phyloP scores from a whole-genome alignment of 495 filamentous ascomycete species.

The Xanthoparmelia taractica region DNA sequence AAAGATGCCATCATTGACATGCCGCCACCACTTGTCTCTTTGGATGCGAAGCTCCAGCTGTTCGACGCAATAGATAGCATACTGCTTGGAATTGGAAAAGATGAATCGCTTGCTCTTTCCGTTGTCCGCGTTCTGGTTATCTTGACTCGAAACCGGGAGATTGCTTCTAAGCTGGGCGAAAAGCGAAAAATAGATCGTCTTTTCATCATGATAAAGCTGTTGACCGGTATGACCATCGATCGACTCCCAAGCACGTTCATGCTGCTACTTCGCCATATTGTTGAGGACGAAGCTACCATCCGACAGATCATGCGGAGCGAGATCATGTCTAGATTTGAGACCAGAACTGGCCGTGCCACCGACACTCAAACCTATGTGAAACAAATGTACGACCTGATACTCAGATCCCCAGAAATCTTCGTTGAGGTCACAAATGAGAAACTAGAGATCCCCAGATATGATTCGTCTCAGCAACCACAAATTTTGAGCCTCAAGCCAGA shows the following conservation, averaged over 20 bases:
- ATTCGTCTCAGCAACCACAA: conserved; percentile 50
- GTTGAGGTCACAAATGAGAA: conserved; percentile 86
- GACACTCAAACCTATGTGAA: conserved; percentile 69
- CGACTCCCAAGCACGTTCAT: conserved; percentile 75
- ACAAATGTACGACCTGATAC: conserved; percentile 69
- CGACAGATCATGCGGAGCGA: conserved; percentile 90
- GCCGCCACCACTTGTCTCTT: conserved; percentile 56
- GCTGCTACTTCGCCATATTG: conserved; percentile 81
- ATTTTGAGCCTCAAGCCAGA: conserved; percentile 52
- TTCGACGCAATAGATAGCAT: conserved; percentile 72
- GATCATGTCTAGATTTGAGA: conserved; percentile 66
- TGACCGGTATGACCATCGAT: conserved; percentile 65
- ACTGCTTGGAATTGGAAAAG: conserved; percentile 77
- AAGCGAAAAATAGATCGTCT: conserved; percentile 82
- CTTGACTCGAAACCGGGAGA: conserved; percentile 66
- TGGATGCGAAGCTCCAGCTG: conserved; percentile 58
- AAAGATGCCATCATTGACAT: conserved; percentile 46
- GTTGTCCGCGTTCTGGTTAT: conserved; percentile 81
- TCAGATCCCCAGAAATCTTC: conserved; percentile 80
- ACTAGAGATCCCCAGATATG: conserved; percentile 58
- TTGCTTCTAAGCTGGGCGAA: conserved; percentile 71
- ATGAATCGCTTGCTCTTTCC: conserved; percentile 75
- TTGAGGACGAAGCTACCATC: conserved; percentile 86
- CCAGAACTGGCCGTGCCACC: conserved; percentile 52
- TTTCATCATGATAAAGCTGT: conserved; percentile 90